These are phyloP conservation scores for Epichloe baconii DNA, from an alignment of 2,329 filamentous ascomycete species.

Conservation along the genomic window DNA sequence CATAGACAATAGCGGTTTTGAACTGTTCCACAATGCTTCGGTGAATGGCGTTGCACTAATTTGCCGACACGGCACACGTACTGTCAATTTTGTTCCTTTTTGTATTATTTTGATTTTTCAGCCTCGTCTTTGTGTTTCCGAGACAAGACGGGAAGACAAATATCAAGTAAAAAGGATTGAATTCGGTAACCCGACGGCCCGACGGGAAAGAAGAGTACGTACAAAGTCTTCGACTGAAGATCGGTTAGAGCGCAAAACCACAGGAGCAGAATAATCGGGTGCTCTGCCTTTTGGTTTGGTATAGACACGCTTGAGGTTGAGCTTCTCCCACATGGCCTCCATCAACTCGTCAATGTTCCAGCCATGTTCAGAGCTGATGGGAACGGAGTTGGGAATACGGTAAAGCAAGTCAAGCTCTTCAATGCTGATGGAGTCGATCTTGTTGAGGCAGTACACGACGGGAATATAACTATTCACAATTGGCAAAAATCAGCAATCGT, in stretches of 20 bases:
- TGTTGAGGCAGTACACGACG: constrained; percentile 98
- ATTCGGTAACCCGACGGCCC: constrained; percentile 1
- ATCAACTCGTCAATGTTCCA: constrained; percentile 97
- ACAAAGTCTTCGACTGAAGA: constrained; percentile 97
- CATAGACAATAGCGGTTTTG: constrained; percentile 90
- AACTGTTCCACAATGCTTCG: constrained; percentile 93
- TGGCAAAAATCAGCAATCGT: background rate
- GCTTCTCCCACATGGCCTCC: constrained; percentile 97
- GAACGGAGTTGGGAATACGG: constrained; percentile 90
- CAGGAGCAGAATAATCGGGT: constrained; percentile 84
- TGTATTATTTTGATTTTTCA: background rate
- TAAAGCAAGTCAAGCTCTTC: constrained; percentile 95
- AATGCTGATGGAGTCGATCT: constrained; percentile 96
- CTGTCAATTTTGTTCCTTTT: background rate
- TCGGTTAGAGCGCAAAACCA: constrained; percentile 69
- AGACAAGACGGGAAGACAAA: background rate
- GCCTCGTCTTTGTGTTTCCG: background rate
- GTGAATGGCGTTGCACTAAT: constrained; percentile 90
- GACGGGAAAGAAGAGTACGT: constrained; percentile 29
- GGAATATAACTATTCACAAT: constrained; percentile 67
- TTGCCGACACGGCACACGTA: constrained; percentile 20
- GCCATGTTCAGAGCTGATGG: constrained; percentile 92
- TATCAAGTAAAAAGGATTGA: background rate
- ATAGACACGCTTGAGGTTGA: constrained; percentile 83
- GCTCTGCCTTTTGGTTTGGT: constrained; percentile 95